These are phyloP conservation scores for Tuber aestivum DNA, from an alignment of 495 filamentous ascomycete species.

Conservation along the genomic window DNA sequence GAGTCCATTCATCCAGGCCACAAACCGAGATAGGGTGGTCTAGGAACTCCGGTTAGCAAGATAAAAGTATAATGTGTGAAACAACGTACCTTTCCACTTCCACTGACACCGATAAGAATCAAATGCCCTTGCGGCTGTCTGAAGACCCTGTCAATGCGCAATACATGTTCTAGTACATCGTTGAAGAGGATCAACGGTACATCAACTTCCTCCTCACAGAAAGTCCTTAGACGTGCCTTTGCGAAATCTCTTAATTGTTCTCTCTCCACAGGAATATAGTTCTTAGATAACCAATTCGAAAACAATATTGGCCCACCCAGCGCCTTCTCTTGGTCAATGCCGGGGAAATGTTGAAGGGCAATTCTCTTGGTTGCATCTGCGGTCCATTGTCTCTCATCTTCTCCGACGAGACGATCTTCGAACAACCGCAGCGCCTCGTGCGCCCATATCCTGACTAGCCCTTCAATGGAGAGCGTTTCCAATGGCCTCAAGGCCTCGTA, in stretches of 20 bases:
- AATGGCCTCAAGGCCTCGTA: constrained; percentile 94
- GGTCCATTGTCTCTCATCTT: constrained; percentile 95
- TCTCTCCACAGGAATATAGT: constrained; percentile 93
- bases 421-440: constrained; percentile 94
- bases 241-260: constrained; percentile 93
- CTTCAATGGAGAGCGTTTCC: constrained; percentile 79
- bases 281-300: constrained; percentile 99
- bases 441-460: constrained; percentile 93
- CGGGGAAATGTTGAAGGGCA: constrained; percentile 87
- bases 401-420: constrained; percentile 87
- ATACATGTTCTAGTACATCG: constrained; percentile 93
- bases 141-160: constrained; percentile 98
- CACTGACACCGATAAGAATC: constrained; percentile 96
- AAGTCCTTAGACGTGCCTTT: constrained; percentile 92
- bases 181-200: constrained; percentile 97
- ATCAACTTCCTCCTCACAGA: constrained; percentile 99
- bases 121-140: constrained; percentile 96
- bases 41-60: constrained; percentile 27
- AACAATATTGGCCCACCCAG: constrained; percentile 92
- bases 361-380: constrained; percentile 74
- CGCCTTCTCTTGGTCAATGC: constrained; percentile 77
- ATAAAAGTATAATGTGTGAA: neutral
- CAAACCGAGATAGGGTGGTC: constrained; percentile 94
- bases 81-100: constrained; percentile 67
- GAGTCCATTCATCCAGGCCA: constrained; percentile 99